Evolutionary conservation across 2,329 filamentous ascomycete genomes (phyloP), one percentile per base, ranked within the genome.

Genomic region (Amauroascus niger): DNA sequence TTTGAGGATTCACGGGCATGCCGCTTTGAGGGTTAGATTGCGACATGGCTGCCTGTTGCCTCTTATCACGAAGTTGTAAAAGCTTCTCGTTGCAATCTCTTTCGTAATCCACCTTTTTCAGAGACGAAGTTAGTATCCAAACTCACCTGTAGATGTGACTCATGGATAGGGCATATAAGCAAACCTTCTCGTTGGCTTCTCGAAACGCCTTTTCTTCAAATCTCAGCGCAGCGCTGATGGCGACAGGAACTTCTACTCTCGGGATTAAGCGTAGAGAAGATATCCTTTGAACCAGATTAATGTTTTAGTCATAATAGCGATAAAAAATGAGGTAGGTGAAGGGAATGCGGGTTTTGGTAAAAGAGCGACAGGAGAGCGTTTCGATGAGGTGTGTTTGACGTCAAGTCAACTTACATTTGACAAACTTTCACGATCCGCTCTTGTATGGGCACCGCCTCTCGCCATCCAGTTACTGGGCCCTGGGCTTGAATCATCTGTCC

Each of bases 171-270:
- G 32, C 5, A 49, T 49, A 24, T 14, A 59, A n/a, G 54, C 55
- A 11, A 55, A 68, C 66, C 58, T 63, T 66, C 59, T 69, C 65
- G 16, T 61, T 68, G 55, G 65, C 68, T 56, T 73, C 68, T 47
- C 65, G 64, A 52, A 75, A 75, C 11, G 71, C 67, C 54, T 71
- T 72, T 44, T 69, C 65, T 59, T 76, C 74, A 54, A 75, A 75
- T 47, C 59, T 65, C 43, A 74, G 58, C 14, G 73, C 73, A 35
- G 69, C 68, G 28, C 69, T 63, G 37, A 73, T 65, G 16, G 70
- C 68, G 44, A 63, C 63, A 33, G 65, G 59, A 6, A 71, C 53
- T 44, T 71, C 65, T 49, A 72, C 66, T 28, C 67, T 67, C 24
- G 71, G 71, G 39, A 75, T 70, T 24, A 76, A 62, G 56, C 71